A percentile compares a stretch with the other conserved stretches of the same genome.
These are phyloP conservation scores for Hypoxylon sp. DNA, from an alignment of 2,329 filamentous ascomycete genomes.

Conservation along the genomic window DNA sequence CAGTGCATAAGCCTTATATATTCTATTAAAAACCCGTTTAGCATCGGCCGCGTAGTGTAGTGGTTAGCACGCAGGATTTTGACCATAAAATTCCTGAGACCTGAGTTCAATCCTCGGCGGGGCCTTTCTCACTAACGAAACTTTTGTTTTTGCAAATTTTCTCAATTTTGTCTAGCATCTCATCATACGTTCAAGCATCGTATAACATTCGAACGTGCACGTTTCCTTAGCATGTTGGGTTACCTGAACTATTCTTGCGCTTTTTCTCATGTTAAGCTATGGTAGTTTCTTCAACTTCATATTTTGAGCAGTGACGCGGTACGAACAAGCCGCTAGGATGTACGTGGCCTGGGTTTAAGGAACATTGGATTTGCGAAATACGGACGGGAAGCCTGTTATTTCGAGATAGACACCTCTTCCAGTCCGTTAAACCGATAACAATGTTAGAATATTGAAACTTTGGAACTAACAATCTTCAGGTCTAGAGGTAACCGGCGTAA, in stretches of 20 bases:
- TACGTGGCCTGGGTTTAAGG: background rate
- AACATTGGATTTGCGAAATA: background rate
- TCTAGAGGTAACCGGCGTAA: constrained; percentile 13
- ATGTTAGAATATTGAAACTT: background rate
- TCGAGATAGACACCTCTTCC: background rate
- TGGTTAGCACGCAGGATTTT: constrained; percentile 50
- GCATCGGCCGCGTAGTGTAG: constrained; percentile 47
- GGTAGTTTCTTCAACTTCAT: no score
- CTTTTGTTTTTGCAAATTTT: constrained; percentile 26
- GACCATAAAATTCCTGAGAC: constrained; percentile 46
- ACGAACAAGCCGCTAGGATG: background rate
- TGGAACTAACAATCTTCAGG: background rate
- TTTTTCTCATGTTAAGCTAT: background rate
- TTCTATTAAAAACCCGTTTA: background rate
- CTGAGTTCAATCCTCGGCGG: constrained; percentile 49
- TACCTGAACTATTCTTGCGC: background rate
- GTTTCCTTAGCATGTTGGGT: background rate
- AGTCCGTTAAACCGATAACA: background rate
- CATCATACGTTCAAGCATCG: background rate
- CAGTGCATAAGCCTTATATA: background rate
- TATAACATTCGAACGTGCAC: background rate
- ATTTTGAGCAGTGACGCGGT: background rate
- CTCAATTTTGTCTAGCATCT: background rate
- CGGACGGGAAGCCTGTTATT: background rate
- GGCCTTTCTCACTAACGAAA: constrained; percentile 32